Percentiles rank a stretch among this genome's conserved stretches.
Conservation (phyloP, 1,139 yeast species). For the Scheffersomyces segobiensis region DNA sequence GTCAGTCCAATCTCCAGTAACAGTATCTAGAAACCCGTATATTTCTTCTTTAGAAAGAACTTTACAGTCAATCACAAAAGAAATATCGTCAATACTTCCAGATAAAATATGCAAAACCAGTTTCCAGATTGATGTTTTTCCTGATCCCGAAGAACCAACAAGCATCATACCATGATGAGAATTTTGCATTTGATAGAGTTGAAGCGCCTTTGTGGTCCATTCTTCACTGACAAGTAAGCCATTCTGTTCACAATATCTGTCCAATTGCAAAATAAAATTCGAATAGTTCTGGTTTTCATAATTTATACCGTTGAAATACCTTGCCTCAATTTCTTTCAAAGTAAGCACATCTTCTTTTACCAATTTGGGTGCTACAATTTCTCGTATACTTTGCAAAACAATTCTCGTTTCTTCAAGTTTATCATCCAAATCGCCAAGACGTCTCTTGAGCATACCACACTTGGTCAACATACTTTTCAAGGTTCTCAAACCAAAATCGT, state of each 20-base stretch:
- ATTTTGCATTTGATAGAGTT: constrained; percentile 62
- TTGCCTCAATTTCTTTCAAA: constrained; percentile 31
- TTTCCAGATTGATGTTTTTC: constrained; percentile 64
- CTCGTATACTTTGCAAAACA: constrained; percentile 54
- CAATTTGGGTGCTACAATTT: constrained; percentile 67
- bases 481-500: constrained; percentile 88
- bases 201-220: constrained; percentile 62
- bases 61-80: constrained; percentile 69
- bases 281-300: constrained; percentile 14
- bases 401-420: constrained; percentile 35
- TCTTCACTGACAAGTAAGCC: constrained; percentile 28
- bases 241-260: constrained; percentile 11
- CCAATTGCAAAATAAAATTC: constrained; percentile 16
- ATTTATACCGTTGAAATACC: constrained; percentile 24
- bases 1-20: constrained; percentile 92
- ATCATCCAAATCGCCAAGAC: constrained; percentile 3
- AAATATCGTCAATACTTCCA: constrained; percentile 32
- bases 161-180: constrained; percentile 80
- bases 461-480: constrained; percentile 63
- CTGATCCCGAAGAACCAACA: constrained; percentile 76
- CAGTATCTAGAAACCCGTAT: constrained; percentile 69
- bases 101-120: constrained; percentile 46
- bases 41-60: constrained; percentile 65
- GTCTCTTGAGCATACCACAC: constrained; percentile 55
- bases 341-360: constrained; percentile 48